Percentiles rank a stretch among this genome's conserved stretches.
These are phyloP conservation scores for Triangularia verruculosa DNA, from an alignment of 2,329 filamentous ascomycete species.

Conservation along the genomic window DNA sequence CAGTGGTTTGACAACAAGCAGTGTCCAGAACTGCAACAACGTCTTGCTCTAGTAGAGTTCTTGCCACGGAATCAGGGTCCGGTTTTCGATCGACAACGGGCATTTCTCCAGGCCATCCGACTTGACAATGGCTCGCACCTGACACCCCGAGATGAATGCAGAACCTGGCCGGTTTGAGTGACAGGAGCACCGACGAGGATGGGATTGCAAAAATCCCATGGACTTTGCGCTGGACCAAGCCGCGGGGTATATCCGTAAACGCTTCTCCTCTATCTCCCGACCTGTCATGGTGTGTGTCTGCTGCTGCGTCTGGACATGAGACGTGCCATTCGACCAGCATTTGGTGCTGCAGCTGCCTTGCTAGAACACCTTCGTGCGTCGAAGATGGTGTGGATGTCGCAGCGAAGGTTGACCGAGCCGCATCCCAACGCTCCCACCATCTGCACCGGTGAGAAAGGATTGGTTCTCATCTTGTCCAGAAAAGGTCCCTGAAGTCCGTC, in stretches of 20 bases:
- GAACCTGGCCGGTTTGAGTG: background rate
- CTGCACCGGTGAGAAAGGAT: conserved; percentile 7
- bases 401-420: background rate
- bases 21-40: background rate
- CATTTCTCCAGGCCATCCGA: background rate
- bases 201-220: conserved; percentile 6
- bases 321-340: background rate
- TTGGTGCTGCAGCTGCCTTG: background rate
- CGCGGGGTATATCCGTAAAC: background rate
- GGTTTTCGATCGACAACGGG: background rate
- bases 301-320: background rate
- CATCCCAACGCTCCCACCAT: background rate
- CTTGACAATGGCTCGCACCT: background rate
- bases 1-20: background rate
- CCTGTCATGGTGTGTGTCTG: background rate
- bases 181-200: background rate
- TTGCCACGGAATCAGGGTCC: too few relatives aligned
- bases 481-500: background rate
- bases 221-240: background rate
- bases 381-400: conserved; percentile 7
- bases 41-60: background rate
- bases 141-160: background rate
- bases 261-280: background rate
- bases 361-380: background rate
- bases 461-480: background rate